Base-by-base conservation (phyloP, 768 basidiomycete species). In the Chalciporus piperatus region DNA sequence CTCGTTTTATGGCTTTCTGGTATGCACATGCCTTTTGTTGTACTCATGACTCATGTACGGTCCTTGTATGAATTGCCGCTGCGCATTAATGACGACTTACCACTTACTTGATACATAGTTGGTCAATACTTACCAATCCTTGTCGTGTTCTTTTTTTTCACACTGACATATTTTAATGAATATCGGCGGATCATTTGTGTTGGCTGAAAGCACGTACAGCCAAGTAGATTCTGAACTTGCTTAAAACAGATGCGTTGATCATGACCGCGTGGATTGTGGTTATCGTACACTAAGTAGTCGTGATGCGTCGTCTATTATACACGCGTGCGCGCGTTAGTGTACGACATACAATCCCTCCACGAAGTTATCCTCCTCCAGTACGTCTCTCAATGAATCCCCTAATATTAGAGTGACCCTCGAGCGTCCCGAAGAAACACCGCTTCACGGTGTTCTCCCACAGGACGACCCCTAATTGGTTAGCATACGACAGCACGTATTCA, bases 401-500 rank as follows among this genome's bases (percentile, higher is more conserved):
- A 64, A 92, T 87, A 59, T 85, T 87, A 32, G 80, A 73, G 66
- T 92, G 89, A 3, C 88, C 89, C 45, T 88, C 89, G 49, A 84
- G 59, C 57, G 77, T 88, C 22, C 83, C 89, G 71, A 95, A 93
- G 75, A 96, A 91, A 70, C 83, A 87, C 51, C 89, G 78, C 62
- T 84, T 84, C 22, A 74, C 63, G 20, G 78, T 53, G 64, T 79
- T 91, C 70, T 94, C 90, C 90, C 92, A 93, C 42, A 95, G 55
- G 13, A 95, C 85, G 30, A 90, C 85, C 52, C 80, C 84, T 35
- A 95, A 72, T 68, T 92, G 82, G 62, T 80, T 84, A 32, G 94
- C 93, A 58, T 97, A 95, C 57, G 87, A 80, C 32, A 89, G 73
- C 7, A 94, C 92, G 55, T 89, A 83, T 55, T 92, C 86, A 67